A percentile compares a stretch with the other conserved stretches of the same genome.
phyloP scores from a whole-genome alignment of 2,329 filamentous ascomycete genomes.

The Westerdykella ornata region DNA sequence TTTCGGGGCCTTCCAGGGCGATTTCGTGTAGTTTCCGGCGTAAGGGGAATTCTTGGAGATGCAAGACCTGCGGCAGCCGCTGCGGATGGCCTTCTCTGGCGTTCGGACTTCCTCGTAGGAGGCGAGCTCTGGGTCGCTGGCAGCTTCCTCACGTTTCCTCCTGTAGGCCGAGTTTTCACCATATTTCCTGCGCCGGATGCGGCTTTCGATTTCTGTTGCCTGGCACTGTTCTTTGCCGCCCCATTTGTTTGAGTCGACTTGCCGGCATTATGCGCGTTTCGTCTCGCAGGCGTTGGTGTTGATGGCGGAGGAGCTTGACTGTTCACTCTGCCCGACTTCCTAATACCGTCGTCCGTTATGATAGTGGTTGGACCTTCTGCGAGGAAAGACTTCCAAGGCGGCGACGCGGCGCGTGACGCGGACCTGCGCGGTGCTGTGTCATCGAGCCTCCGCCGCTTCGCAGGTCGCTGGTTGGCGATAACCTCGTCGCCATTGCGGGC shows the following conservation, averaged over 20 bases:
- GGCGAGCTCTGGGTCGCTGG: constrained; percentile 17
- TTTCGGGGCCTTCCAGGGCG: constrained; percentile 21
- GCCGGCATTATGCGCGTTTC: constrained; percentile 17
- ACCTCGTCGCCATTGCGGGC: constrained; percentile 16
- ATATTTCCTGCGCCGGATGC: constrained; percentile 9
- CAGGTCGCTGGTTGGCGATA: constrained; percentile 26
- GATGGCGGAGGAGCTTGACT: constrained; percentile 37
- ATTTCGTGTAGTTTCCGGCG: constrained; percentile 16
- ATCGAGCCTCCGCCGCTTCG: constrained; percentile 58
- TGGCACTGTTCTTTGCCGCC: constrained; percentile 15
- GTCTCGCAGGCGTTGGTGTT: constrained; percentile 39
- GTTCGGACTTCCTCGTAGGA: constrained; percentile 29
- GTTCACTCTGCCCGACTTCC: constrained; percentile 56
- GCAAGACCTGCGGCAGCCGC: constrained; percentile 10
- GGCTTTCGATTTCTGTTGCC: constrained; percentile 19
- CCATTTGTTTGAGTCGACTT: constrained; percentile 28
- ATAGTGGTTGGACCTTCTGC: constrained; percentile 86
- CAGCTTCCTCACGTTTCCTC: constrained; percentile 18
- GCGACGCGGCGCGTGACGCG: constrained; percentile 55
- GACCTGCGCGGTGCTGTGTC: constrained; percentile 32
- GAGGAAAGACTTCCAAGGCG: constrained; percentile 84
- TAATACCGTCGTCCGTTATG: constrained; percentile 55
- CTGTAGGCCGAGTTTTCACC: constrained; percentile 15
- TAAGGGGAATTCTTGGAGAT: constrained; percentile 12
- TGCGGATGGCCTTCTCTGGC: constrained; percentile 21